A percentile compares a stretch with the other conserved stretches of the same genome.
Evolutionary conservation across 768 basidiomycete species (phyloP).

Genomic region (Lactarius sanguifluus): DNA sequence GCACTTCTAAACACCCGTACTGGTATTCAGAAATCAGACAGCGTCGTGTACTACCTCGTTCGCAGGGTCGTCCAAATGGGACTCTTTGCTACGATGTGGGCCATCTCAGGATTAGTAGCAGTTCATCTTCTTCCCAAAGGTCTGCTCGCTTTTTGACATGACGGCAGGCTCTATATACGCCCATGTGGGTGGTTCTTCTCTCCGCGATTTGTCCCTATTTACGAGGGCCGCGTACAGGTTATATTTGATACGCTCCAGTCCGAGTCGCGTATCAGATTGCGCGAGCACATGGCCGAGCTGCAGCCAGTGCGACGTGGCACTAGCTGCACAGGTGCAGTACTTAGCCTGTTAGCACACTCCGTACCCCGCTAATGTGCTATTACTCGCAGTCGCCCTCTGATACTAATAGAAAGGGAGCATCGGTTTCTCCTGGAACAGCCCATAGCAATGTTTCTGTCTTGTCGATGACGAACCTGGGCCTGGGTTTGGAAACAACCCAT

Average conservation of each 20-base stretch:
- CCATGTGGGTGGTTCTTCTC: not conserved
- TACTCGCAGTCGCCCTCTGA: not conserved
- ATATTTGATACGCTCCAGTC: conserved; percentile 4
- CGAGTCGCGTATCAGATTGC: not conserved
- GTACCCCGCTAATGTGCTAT: not conserved
- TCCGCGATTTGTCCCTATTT: not conserved
- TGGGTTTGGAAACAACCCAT: not conserved
- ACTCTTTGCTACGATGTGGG: not conserved
- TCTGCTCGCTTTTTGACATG: not conserved
- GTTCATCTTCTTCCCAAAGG: not conserved
- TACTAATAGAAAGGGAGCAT: not conserved
- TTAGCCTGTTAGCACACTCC: not conserved
- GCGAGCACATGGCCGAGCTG: not conserved
- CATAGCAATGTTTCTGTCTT: not conserved
- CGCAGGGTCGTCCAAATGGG: conserved; percentile 2
- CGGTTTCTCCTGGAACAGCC: not conserved
- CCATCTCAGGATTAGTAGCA: not conserved
- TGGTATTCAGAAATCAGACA: not conserved
- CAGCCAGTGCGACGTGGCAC: not conserved
- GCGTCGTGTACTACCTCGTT: not conserved
- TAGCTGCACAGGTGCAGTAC: not conserved
- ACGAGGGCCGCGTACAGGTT: not conserved
- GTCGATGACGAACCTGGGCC: not conserved
- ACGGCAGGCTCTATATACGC: conserved; percentile 1
- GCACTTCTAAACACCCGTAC: not conserved